Conservation (phyloP, 2,329 filamentous ascomycete species). For the Talaromyces sp. region DNA sequence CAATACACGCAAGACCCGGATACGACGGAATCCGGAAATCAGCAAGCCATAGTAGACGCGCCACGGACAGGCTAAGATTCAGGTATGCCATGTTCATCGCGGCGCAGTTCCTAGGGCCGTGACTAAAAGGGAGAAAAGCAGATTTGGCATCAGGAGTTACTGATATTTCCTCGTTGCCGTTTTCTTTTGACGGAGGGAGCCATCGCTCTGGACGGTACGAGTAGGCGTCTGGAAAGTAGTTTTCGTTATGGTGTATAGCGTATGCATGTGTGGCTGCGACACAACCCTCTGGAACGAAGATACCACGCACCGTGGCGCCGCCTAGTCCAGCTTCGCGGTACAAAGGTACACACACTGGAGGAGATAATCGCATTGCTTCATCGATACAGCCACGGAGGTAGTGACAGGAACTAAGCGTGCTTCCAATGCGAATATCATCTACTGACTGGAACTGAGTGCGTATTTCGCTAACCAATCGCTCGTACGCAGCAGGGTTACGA, state of each 20-base stretch:
- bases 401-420: neutral
- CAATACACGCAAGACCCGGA: neutral
- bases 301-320: neutral
- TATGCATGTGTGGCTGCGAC: neutral
- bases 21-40: conserved; percentile 1
- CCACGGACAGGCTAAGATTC: neutral
- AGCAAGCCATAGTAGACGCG: conserved; percentile 1
- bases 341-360: neutral
- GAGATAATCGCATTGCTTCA: conserved; percentile 2
- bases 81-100: conserved; percentile 1
- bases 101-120: neutral
- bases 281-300: conserved; percentile 4
- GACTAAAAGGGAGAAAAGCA: neutral
- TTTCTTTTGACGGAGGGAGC: neutral
- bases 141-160: neutral
- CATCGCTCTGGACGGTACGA: conserved; percentile 6
- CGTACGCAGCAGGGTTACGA: neutral
- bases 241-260: conserved; percentile 7
- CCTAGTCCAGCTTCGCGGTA: conserved; percentile 6
- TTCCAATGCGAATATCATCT: neutral
- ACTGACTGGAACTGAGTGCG: neutral
- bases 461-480: neutral
- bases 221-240: conserved; percentile 5
- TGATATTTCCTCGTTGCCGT: neutral
- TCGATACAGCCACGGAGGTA: conserved; percentile 8